Evolutionary conservation across 352 stramenopile species (phyloP), one percentile per base, ranked within the genome.

Genomic region (Pythium coloratum): DNA sequence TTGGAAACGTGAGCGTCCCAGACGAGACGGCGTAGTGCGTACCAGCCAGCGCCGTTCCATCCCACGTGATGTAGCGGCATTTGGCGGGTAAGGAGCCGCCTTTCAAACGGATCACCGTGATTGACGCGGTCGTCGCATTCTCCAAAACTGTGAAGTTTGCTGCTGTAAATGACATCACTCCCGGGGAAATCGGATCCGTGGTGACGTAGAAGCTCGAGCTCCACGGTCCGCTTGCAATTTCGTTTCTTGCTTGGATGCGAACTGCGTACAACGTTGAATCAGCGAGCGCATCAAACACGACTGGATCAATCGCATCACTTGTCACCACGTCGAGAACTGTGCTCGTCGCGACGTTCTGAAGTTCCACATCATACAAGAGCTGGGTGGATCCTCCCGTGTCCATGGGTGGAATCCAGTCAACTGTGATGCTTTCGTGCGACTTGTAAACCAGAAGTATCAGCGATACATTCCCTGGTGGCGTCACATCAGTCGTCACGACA

Each of bases 131-230:
- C 0, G 20, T n/a, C 2, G 12, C 59, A 10, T 59, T 68, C 70
- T 90, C 81, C 3, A 61, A 71, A 6, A 85, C 65, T 4, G 32
- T 69, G 2, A 62, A 30, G 2, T 55, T 55, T 1, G 44, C 56
- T 0, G 20, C 42, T 1, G 28, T 18, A 28, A 90, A 88, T 24
- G 65, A 67, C 14, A 90, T 82, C 5, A 74, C 64, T 6, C 81
- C 81, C 13, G 81, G 76, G 0, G 75, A 81, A 10, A 87, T 62
- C 1, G 77, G 72, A 40, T 90, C 72, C 0, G 81, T 90, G 16
- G 62, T 73, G n/a, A 72, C 66, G 18, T 62, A 50, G 16, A 84
- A 33, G 1, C 28, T 33, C 1, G 16, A 8, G 58, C 74, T 86
- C 81, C 81, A 90, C 0, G 40, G 10, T 1, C 79, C 71, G 3